Conservation (phyloP, 2,329 filamentous ascomycete genomes). For the Claviceps pusilla region DNA sequence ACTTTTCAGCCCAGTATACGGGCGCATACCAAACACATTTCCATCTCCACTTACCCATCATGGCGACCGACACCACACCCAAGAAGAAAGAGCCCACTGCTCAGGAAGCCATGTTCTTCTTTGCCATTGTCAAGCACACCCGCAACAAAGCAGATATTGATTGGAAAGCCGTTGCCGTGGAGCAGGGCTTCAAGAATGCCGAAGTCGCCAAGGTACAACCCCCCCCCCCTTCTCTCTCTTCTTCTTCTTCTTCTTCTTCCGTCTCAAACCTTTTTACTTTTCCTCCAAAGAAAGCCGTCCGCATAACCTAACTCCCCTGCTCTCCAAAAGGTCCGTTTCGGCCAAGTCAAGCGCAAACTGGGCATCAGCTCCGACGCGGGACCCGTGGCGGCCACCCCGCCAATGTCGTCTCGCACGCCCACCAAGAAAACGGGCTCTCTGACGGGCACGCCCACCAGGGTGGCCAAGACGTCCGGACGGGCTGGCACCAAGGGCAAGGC, state of each 20-base stretch:
- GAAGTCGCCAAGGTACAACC: constrained; percentile 26
- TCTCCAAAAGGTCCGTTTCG: constrained; percentile 26
- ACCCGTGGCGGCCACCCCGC: neutral
- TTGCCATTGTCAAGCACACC: constrained; percentile 28
- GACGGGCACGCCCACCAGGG: constrained; percentile 13
- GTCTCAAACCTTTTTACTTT: no score
- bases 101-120: constrained; percentile 29
- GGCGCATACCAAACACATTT: neutral
- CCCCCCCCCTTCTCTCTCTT: no score
- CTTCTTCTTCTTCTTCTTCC: no score
- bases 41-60: constrained; percentile 5
- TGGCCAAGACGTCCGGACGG: constrained; percentile 16
- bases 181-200: constrained; percentile 29
- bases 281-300: neutral
- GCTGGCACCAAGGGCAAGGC: constrained; percentile 11
- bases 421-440: constrained; percentile 10
- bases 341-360: constrained; percentile 34
- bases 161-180: constrained; percentile 30
- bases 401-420: constrained; percentile 4
- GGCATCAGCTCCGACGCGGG: constrained; percentile 19
- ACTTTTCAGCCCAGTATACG: no score
- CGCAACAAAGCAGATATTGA: constrained; percentile 30
- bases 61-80: constrained; percentile 15
- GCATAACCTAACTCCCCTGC: neutral
- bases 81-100: constrained; percentile 22